Evolutionary conservation across 1,139 yeast genomes (phyloP), one percentile per base, ranked within the genome.

Genomic region (Hemisphaericaspora xylanilytica): DNA sequence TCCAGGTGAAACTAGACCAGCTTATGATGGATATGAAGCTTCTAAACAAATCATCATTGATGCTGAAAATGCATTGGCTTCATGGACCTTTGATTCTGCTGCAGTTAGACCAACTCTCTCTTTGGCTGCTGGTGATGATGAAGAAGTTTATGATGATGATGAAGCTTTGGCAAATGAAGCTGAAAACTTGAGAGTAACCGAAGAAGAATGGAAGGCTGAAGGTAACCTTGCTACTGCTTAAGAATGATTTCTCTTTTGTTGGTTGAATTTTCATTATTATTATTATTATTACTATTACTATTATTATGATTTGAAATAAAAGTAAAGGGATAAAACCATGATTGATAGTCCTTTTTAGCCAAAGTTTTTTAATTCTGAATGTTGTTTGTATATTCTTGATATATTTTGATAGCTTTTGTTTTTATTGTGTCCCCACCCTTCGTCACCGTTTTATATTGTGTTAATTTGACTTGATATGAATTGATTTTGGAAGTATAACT

Each of bases 1-100:
- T 49, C 95, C 95, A 42, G 95, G 95, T 70, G 95, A 86, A 69
- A 81, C 89, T 44, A 82, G 92, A 80, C 85, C 89, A 37, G 85
- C 89, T 42, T 85, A 85, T 64, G 94, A 85, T 56, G 94, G 94
- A 51, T 85, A 84, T 61, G 92, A 85, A 64, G 90, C 92, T 40
- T 81, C 90, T 39, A 85, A 84, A 70, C 94, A 85, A 68, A 84
- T 85, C 64, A 84, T 85, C 56, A 80, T 85, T 59, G 94, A 85
- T 59, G 87, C 89, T 53, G 94, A 85, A 70, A 81, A 81, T 49
- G 89, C 94, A 42, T 73, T 85, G 57, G 89, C 85, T 49, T 73
- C 85, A 26, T 85, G 94, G 94, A 85, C 94, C 51, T 76, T 84
- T 55, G 92, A 84, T 59, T 67, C 78, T 41, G 92, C 92, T 52